A percentile compares a stretch with the other conserved stretches of the same genome.
These are phyloP conservation scores for Tilletiopsis washingtonensis DNA, from an alignment of 1,284 basidiomycete species.

Conservation along the genomic window DNA sequence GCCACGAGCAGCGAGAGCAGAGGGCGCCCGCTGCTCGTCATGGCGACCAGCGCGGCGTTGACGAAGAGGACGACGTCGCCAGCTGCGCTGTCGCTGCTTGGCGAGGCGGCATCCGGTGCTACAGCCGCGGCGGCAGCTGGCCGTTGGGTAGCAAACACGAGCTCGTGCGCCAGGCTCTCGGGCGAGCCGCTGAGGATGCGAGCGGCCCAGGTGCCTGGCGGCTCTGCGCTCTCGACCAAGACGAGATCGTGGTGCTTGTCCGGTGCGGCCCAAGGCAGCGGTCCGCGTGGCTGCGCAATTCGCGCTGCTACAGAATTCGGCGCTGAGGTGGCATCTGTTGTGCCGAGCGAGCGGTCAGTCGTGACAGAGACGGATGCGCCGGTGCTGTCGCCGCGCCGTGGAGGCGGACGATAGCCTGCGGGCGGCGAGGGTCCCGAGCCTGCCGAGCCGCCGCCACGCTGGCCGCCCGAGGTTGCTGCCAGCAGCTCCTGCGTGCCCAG, in stretches of 20 bases:
- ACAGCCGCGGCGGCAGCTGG: background rate
- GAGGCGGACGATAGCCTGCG: no score
- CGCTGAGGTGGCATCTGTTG: no score
- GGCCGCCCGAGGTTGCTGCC: constrained; percentile 16
- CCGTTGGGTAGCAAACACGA: constrained; percentile 36
- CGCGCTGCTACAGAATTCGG: no score
- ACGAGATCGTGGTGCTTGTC: constrained; percentile 29
- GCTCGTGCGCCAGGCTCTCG: constrained; percentile 38
- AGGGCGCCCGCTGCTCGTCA: background rate
- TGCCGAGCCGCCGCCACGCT: background rate
- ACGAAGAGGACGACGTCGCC: background rate
- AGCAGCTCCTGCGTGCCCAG: constrained; percentile 33
- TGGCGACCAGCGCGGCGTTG: background rate
- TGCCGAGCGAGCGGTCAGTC: no score
- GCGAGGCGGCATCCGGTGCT: background rate
- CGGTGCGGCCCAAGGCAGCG: constrained; percentile 20
- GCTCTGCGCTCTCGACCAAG: constrained; percentile 13
- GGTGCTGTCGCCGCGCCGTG: no score
- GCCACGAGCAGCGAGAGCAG: background rate
- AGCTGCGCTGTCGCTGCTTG: background rate
- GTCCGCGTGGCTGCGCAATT: no score
- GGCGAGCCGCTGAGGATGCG: constrained; percentile 29
- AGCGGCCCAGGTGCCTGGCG: constrained; percentile 25
- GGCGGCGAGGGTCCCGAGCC: background rate
- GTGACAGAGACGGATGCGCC: no score